Evolutionary conservation across 2,329 filamentous ascomycete genomes (phyloP), one percentile per base, ranked within the genome.

Genomic region (Cordyceps sp.): DNA sequence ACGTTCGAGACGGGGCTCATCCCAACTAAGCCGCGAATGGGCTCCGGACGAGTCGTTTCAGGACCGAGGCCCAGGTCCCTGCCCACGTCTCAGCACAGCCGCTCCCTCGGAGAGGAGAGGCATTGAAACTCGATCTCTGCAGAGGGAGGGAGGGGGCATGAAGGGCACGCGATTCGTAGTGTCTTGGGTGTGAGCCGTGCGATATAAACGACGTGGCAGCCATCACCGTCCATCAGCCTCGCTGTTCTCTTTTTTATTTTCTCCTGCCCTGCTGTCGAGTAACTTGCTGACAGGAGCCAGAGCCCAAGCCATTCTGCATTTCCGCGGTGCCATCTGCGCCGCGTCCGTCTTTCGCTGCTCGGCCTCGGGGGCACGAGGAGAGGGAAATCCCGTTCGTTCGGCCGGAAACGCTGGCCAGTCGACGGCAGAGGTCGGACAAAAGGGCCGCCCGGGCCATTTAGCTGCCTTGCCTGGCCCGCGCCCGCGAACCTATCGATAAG

Each of bases 1-100:
- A 23, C 5, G 16, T 4, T 25, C 8, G 15, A 3, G 13, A 29
- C 27, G n/a, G 17, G 24, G 18, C 24, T 26, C 31, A 26, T 26
- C 30, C 24, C n/a, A 27, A 32, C 17, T 8, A 26, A 15, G 13
- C 23, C 17, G 21, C 30, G 15, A n/a, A 24, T 12, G 14, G 25
- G 21, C 25, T 33, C 17, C 15, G 26, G 31, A 29, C 31, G 26
- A 33, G 10, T n/a, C 26, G 32, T 33, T 33, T 33, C 32, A 33
- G 26, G 17, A 19, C 5, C 14, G 12, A 17, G 10, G 19, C 32
- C 32, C 32, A 24, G 27, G 32, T 20, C 26, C 32, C 10, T 24
- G 27, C 15, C 21, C 14, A 20, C 26, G 32, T 29, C 27, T 28
- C 32, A 33, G 32, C 26, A 29, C 17, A 29, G 22, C 30, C 14